Base-by-base conservation (phyloP, 768 basidiomycete genomes). In the Leccinum subtestaceum region DNA sequence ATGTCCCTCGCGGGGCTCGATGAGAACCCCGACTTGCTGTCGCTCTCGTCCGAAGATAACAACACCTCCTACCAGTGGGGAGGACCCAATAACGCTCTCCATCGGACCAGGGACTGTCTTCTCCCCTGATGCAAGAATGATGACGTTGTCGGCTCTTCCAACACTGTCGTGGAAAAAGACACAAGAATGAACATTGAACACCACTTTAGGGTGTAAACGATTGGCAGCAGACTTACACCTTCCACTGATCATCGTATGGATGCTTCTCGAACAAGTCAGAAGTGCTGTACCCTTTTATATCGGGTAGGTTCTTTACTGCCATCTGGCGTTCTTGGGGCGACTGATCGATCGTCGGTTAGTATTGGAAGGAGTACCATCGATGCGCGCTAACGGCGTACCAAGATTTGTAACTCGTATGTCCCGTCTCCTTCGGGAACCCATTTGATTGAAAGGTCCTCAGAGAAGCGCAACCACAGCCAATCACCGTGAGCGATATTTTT, bases 261-360 rank as follows among this genome's bases (percentile, higher is more conserved):
- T 83, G 82, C 27, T 75, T 73, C 1, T 72, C 58, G 15, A 83
- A 67, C 2, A 82, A 47, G 63, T 82, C 82, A 1, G 71, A 66
- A 1, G 80, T 80, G 2, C 77, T 70, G 49, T 79, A 81, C 11
- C 75, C 79, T 21, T 70, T 67, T 17, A 64, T 61, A 2, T 79
- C 81, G 1, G 74, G 63, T 2, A 77, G 52, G 61, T 82, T 82
- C 48, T 72, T 58, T 10, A 72, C 45, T 0, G 66, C 61, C 50
- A 63, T 56, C 12, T 32, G 21, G 23, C 49, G 53, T 2, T 13
- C 0, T 15, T 55, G 50, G 3, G 58, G 57, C 9, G 59, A 19
- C 59, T 59, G 11, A 11, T 12, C 12, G 2, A 4, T 8, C 38
- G 38, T 40, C 17, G 38, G 38, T 40, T 40, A 17, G 5, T 1